Percentiles rank a stretch among this genome's conserved stretches.
These are phyloP conservation scores for Rhizoclosmatium sp. DNA, from an alignment of 192 early-diverging fungal species.

Conservation along the genomic window DNA sequence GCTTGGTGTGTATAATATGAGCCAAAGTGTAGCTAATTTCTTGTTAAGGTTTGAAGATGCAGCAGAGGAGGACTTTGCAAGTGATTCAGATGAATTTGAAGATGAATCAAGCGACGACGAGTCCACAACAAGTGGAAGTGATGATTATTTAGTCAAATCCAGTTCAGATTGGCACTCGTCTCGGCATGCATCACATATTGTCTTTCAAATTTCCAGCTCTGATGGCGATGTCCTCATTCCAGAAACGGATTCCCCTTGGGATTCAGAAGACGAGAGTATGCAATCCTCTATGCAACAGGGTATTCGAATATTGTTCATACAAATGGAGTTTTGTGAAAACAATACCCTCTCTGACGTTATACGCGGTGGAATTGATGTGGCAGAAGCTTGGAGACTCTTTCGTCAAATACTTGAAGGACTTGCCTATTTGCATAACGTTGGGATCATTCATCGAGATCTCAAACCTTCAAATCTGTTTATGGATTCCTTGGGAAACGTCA, in stretches of 20 bases:
- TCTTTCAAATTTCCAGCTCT: slow-evolving; percentile 38
- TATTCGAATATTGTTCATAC: slow-evolving; percentile 78
- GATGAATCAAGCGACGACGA: slow-evolving; percentile 40
- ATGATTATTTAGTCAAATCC: slow-evolving; percentile 48
- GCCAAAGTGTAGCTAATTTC: slow-evolving; percentile 54
- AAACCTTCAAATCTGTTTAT: slow-evolving; percentile 72
- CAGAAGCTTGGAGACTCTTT: slow-evolving; percentile 83
- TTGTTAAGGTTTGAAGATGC: slow-evolving; percentile 84
- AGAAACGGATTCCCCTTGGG: not conserved
- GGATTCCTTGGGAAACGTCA: slow-evolving; percentile 54
- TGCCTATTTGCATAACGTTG: slow-evolving; percentile 86
- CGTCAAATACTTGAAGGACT: slow-evolving; percentile 91
- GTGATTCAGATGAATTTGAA: slow-evolving; percentile 41
- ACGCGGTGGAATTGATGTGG: slow-evolving; percentile 76
- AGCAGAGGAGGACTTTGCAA: slow-evolving; percentile 16
- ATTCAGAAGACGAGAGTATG: not conserved
- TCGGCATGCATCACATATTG: slow-evolving; percentile 43
- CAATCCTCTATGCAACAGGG: slow-evolving; percentile 4
- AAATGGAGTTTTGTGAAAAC: slow-evolving; percentile 99
- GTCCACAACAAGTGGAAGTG: slow-evolving; percentile 42
- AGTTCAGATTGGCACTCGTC: slow-evolving; percentile 35
- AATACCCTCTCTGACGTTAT: slow-evolving; percentile 87
- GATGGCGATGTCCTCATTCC: not conserved
- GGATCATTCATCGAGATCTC: slow-evolving; percentile 86
- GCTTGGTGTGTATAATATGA: slow-evolving; percentile 1